Evolutionary conservation across 139 green algal species (phyloP).

Genomic region (Chlorella ohadii): DNA sequence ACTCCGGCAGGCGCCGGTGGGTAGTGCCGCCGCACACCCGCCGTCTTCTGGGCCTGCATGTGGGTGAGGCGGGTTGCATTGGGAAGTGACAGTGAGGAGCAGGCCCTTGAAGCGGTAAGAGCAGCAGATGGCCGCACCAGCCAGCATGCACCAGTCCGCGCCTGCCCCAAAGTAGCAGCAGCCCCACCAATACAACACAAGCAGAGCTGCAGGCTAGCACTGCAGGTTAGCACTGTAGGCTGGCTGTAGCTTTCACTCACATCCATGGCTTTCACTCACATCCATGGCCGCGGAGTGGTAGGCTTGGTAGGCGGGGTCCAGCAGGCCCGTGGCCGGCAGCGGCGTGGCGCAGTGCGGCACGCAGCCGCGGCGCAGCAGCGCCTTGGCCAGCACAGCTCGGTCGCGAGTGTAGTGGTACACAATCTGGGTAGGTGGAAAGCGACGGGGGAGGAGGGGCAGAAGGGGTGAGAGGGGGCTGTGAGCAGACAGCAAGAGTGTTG

Average conservation of each 20-base stretch:
- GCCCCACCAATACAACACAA: too few relatives aligned
- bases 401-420: slow-evolving; percentile 51
- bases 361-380: slow-evolving; percentile 21
- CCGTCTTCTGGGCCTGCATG: not conserved
- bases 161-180: too few relatives aligned
- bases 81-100: too few relatives aligned
- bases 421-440: not conserved
- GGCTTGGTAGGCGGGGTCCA: not conserved
- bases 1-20: too few relatives aligned
- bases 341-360: not conserved
- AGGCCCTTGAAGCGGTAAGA: too few relatives aligned
- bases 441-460: not conserved
- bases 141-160: too few relatives aligned
- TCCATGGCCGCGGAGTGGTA: not conserved
- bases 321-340: not conserved
- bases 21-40: not conserved
- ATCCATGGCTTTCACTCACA: too few relatives aligned
- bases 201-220: too few relatives aligned
- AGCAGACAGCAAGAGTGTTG: not conserved
- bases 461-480: not conserved
- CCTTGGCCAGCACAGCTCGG: slow-evolving; percentile 16
- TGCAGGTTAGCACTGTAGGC: too few relatives aligned
- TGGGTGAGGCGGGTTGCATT: too few relatives aligned
- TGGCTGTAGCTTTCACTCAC: too few relatives aligned
- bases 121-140: too few relatives aligned